Evolutionary conservation across 345 rosid species (phyloP), one percentile per base, ranked within the genome.

Genomic region (Passiflora organensis): DNA sequence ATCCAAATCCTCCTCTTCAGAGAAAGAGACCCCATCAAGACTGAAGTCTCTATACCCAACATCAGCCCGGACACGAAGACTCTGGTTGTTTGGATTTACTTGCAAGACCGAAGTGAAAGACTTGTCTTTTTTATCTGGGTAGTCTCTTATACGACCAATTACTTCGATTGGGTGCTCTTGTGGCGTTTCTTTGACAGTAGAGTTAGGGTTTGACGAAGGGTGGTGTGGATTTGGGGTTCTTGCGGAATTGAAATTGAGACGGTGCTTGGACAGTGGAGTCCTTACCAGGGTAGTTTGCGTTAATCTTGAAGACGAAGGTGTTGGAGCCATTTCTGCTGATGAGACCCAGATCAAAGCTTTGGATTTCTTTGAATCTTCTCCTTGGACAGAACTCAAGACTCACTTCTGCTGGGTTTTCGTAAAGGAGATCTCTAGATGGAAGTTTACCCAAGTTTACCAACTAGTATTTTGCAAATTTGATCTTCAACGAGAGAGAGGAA

Each of bases 141-240:
- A 60, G 58, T 82, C 85, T 10, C 95, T 79, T 34, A 87, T 82
- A 32, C 99, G 69, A 11, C 95, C 91, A 32, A 93, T 62, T 18
- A 93, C 99, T 72, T 93, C 99, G 0, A 93, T 78, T 0, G 99
- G 99, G 68, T 89, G 96, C 47, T 91, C 96, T 18, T 65, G 78
- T 9, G 72, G 72, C 32, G 60, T 52, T 55, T 83, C 94, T 62
- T 66, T 81, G 49, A 69, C 43, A 28, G 67, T 55, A 1, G 73
- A 34, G 51, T 67, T 73, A 1, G 80, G 82, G 65, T 79, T 73
- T 41, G 80, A 82, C 32, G 76, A 72, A 0, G 75, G 78, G 59
- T 75, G 78, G 59, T 72, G 69, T 0, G 60, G 72, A 48, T 75
- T 62, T 51, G 64, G 77, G 49, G 72, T 58, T 43, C 59, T 55